These are phyloP conservation scores for Penicillium waksmanii DNA, from an alignment of 495 filamentous ascomycete species.

Conservation along the genomic window DNA sequence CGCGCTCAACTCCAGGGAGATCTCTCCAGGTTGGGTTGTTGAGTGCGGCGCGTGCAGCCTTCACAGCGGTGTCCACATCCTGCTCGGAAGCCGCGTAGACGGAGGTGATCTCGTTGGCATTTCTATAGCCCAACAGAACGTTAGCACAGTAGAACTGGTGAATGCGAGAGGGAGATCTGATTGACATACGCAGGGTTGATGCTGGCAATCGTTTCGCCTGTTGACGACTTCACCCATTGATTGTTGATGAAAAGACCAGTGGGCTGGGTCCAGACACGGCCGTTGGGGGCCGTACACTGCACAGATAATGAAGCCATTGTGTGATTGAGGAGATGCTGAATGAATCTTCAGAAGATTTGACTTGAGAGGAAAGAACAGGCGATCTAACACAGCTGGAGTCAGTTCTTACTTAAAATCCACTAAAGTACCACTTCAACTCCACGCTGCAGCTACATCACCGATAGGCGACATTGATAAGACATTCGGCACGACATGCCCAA, in stretches of 20 bases:
- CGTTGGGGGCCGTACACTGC: conserved; percentile 65
- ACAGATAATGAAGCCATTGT: conserved; percentile 31
- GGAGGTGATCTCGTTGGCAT: conserved; percentile 78
- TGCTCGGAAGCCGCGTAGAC: conserved; percentile 79
- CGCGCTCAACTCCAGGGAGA: conserved; percentile 71
- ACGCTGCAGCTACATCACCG: conserved; percentile 15
- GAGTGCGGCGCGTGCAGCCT: conserved; percentile 80
- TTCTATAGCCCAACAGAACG: conserved; percentile 26
- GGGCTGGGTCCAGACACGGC: conserved; percentile 73
- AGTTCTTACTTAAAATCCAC: conserved; percentile 29
- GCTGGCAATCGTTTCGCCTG: conserved; percentile 70
- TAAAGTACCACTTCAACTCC: not conserved
- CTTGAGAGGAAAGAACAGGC: conserved; percentile 12
- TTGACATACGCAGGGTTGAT: conserved; percentile 79
- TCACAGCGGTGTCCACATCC: conserved; percentile 83
- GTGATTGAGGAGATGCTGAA: not conserved
- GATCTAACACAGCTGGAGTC: conserved; percentile 18
- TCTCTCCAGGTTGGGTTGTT: conserved; percentile 77
- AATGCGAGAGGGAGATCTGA: not conserved
- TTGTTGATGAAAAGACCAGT: conserved; percentile 93
- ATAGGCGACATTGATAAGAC: conserved; percentile 14
- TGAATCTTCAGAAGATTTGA: not conserved
- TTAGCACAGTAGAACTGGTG: conserved; percentile 20
- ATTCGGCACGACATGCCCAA: conserved; percentile 30
- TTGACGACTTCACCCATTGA: conserved; percentile 78